Percentiles rank a stretch among this genome's conserved stretches.
These are phyloP conservation scores for Mycena belliarum DNA, from an alignment of 768 basidiomycete species.

Conservation along the genomic window DNA sequence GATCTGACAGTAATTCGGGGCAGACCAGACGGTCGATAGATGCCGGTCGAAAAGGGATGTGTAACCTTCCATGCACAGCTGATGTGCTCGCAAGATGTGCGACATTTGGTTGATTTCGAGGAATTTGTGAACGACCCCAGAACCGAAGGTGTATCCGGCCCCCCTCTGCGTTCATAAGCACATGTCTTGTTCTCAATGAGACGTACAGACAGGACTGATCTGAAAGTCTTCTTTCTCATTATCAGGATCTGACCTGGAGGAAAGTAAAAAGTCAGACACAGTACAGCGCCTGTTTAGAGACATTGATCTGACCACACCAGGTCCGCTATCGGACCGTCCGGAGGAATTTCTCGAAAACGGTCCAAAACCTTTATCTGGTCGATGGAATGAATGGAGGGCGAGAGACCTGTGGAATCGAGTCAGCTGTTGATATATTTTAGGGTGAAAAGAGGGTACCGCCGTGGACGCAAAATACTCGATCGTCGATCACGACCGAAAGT, in stretches of 20 bases:
- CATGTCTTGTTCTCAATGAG: too few relatives aligned
- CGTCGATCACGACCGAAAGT: conserved; percentile 96
- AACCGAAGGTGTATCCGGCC: conserved; percentile 97
- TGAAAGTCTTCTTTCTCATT: conserved; percentile 98
- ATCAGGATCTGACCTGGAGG: too few relatives aligned
- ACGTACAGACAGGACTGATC: too few relatives aligned
- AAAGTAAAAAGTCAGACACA: too few relatives aligned
- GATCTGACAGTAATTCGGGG: conserved; percentile 92
- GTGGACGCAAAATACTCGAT: conserved; percentile 98
- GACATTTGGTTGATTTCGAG: conserved; percentile 94
- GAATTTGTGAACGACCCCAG: conserved; percentile 97
- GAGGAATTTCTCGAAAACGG: conserved; percentile 98
- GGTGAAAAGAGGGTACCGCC: conserved; percentile 62
- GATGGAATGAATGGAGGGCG: conserved; percentile 97
- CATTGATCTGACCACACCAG: conserved; percentile 99
- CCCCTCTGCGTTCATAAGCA: conserved; percentile 61
- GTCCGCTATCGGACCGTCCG: conserved; percentile 99
- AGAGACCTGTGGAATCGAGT: conserved; percentile 63
- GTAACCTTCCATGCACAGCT: conserved; percentile 99
- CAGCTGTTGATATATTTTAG: conserved; percentile 2
- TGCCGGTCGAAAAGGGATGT: conserved; percentile 93
- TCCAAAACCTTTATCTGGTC: conserved; percentile 99
- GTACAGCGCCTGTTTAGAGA: too few relatives aligned
- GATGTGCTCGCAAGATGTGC: conserved; percentile 96
- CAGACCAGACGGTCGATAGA: conserved; percentile 96